Evolutionary conservation across 2,329 filamentous ascomycete genomes (phyloP).

Genomic region (Monilinia laxa): DNA sequence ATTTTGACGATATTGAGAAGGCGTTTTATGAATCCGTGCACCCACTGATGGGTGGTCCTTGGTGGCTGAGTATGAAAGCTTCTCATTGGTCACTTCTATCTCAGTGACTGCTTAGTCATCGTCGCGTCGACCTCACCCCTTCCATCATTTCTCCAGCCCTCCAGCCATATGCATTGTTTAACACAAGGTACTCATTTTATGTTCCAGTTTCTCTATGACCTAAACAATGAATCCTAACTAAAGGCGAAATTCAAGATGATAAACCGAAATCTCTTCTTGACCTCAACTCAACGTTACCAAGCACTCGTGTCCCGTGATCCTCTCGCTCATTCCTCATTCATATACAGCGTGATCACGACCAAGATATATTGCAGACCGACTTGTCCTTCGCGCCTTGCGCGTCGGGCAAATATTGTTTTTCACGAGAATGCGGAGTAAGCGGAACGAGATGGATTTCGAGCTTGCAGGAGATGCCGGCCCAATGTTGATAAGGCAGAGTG

Average conservation of each 20-base stretch:
- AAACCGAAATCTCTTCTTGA: not conserved
- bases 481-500: not conserved
- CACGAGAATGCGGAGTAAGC: conserved; percentile 41
- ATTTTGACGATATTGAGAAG: no score
- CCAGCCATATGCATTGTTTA: no score
- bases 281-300: conserved; percentile 4
- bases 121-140: not conserved
- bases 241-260: not conserved
- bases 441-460: not conserved
- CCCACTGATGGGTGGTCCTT: no score
- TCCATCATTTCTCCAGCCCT: not conserved
- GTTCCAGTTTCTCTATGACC: not conserved
- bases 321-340: conserved; percentile 44
- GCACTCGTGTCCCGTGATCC: conserved; percentile 42
- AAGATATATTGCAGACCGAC: conserved; percentile 59
- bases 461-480: conserved; percentile 11
- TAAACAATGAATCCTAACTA: fast-evolving
- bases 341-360: conserved; percentile 52
- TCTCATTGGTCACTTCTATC: conserved; percentile 19
- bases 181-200: not conserved
- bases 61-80: not conserved
- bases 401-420: conserved; percentile 60
- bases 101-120: conserved; percentile 6
- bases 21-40: no score
- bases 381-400: conserved; percentile 59